These are phyloP conservation scores for Hypsizygus ulmarius DNA, from an alignment of 1,284 basidiomycete genomes.

Conservation along the genomic window DNA sequence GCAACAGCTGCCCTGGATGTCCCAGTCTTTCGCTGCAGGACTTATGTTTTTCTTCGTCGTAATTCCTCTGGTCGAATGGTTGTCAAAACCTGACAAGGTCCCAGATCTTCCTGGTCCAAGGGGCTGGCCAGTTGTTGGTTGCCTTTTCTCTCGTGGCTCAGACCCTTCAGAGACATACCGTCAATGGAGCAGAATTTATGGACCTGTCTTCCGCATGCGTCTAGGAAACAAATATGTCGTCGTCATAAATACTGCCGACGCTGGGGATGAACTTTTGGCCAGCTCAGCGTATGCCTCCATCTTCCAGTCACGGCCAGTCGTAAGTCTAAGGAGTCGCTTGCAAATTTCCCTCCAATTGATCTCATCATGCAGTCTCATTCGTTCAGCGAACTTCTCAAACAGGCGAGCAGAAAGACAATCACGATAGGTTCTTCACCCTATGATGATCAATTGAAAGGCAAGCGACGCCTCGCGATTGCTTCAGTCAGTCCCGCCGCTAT, in stretches of 20 bases:
- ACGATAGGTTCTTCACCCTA: slow-evolving; percentile 18
- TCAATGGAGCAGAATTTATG: slow-evolving; percentile 4
- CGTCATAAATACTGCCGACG: slow-evolving; percentile 3
- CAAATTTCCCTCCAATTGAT: neutral
- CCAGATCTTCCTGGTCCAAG: slow-evolving; percentile 4
- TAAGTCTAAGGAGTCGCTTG: neutral
- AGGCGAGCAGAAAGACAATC: slow-evolving; percentile 12
- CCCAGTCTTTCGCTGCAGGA: no score
- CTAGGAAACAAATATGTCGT: slow-evolving; percentile 4
- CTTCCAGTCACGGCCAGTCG: slow-evolving; percentile 4
- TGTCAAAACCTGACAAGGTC: no score
- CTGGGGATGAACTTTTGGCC: slow-evolving; percentile 5
- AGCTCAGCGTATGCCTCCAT: neutral
- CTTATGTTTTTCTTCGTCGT: no score
- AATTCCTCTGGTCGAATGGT: no score
- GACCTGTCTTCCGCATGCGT: slow-evolving; percentile 2
- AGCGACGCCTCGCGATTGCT: slow-evolving; percentile 17
- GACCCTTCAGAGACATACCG: slow-evolving; percentile 2
- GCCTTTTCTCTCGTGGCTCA: neutral
- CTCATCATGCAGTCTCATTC: slow-evolving; percentile 9
- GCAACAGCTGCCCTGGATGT: no score
- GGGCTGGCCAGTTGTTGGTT: slow-evolving; percentile 14
- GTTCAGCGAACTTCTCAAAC: slow-evolving; percentile 10
- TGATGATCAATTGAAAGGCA: slow-evolving; percentile 13
- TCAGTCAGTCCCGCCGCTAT: slow-evolving; percentile 16